These are phyloP conservation scores for Apiotrichum porosum DNA, from an alignment of 1,284 basidiomycete species.

Conservation along the genomic window DNA sequence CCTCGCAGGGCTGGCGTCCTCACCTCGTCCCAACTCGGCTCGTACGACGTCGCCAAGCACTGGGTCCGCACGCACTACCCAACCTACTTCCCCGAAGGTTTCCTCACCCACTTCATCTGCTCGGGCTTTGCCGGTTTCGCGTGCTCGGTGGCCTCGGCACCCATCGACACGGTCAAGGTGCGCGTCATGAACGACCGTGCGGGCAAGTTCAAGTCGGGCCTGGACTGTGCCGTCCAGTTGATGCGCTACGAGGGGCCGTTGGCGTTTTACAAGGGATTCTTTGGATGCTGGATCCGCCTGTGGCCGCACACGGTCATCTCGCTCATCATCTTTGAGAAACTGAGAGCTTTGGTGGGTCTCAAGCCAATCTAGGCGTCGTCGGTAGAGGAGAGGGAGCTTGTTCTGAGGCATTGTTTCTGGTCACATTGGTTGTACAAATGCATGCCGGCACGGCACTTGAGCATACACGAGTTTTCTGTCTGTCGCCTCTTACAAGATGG, in stretches of 20 bases:
- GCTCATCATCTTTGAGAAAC: slow-evolving; percentile 13
- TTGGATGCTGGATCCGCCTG: slow-evolving; percentile 19
- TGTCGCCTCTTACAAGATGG: slow-evolving; percentile 24
- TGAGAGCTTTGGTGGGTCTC: slow-evolving; percentile 11
- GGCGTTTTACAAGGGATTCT: slow-evolving; percentile 21
- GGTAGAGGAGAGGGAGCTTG: background rate
- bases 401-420: too few relatives aligned
- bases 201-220: slow-evolving; percentile 4
- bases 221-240: slow-evolving; percentile 11
- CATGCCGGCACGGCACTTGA: too few relatives aligned
- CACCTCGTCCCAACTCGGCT: slow-evolving; percentile 17
- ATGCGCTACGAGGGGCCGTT: slow-evolving; percentile 15
- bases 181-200: slow-evolving; percentile 18
- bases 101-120: slow-evolving; percentile 14
- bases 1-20: slow-evolving; percentile 13
- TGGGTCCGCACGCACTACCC: slow-evolving; percentile 17
- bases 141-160: slow-evolving; percentile 14
- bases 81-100: slow-evolving; percentile 13
- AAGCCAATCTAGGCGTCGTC: slow-evolving; percentile 11
- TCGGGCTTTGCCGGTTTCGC: slow-evolving; percentile 16
- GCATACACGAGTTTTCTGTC: too few relatives aligned
- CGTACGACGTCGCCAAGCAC: slow-evolving; percentile 21
- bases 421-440: too few relatives aligned
- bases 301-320: slow-evolving; percentile 21
- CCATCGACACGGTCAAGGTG: slow-evolving; percentile 21